Evolutionary conservation across 371 early-diverging fungal genomes (phyloP).

Genomic region (Amoeboaphelidium protococcarum): DNA sequence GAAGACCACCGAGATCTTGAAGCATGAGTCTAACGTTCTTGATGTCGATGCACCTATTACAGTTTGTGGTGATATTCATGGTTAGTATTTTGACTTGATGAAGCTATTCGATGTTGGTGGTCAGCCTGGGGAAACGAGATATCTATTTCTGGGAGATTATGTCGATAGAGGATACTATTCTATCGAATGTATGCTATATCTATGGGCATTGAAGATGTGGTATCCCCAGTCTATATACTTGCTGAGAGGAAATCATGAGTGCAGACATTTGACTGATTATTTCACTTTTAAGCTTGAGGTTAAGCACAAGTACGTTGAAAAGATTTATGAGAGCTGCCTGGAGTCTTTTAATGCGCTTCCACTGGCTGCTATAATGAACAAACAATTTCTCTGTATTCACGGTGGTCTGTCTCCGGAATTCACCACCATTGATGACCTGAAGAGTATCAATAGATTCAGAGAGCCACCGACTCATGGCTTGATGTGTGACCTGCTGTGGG

Average conservation of each 20-base stretch:
- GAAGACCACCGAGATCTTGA: conserved; percentile 38
- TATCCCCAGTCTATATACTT: conserved; percentile 89
- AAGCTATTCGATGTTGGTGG: conserved; percentile 16
- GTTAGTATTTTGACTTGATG: conserved; percentile 12
- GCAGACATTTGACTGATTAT: conserved; percentile 76
- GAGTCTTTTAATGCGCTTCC: conserved; percentile 95
- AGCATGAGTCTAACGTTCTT: conserved; percentile 51
- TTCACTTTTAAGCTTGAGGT: conserved; percentile 97
- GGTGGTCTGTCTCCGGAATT: conserved; percentile 91
- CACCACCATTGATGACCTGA: conserved; percentile 63
- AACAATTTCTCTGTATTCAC: conserved; percentile 92
- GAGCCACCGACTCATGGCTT: conserved; percentile 87
- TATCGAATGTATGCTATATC: conserved; percentile 74
- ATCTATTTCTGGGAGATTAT: conserved; percentile 58
- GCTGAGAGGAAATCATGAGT: conserved; percentile 95
- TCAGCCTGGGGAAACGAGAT: conserved; percentile 11
- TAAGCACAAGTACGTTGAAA: conserved; percentile 74
- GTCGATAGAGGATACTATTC: conserved; percentile 94
- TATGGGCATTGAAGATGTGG: conserved; percentile 92
- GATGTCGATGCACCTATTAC: conserved; percentile 21
- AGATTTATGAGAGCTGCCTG: conserved; percentile 90
- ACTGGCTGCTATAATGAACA: conserved; percentile 83
- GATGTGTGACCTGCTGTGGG: conserved; percentile 59
- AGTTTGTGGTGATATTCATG: conserved; percentile 19
- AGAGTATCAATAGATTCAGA: conserved; percentile 50